Evolutionary conservation across 352 stramenopile species (phyloP).

Genomic region (Phytophthora rubi): DNA sequence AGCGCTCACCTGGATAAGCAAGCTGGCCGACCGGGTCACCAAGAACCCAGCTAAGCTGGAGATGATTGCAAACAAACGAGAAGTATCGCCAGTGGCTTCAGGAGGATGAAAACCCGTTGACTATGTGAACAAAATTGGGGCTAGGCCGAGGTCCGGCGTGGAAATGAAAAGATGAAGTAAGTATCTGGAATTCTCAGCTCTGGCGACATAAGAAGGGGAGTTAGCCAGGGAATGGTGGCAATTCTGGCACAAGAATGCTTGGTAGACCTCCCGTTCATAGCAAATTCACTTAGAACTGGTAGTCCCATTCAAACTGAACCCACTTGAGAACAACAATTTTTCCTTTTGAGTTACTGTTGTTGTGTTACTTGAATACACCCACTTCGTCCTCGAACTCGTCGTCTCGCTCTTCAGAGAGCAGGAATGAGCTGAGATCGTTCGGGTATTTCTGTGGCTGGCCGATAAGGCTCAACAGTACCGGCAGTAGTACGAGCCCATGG

Average conservation of each 20-base stretch:
- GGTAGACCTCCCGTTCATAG: background rate
- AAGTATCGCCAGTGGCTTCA: slow-evolving; percentile 2
- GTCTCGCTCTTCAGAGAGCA: slow-evolving; percentile 72
- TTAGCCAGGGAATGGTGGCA: slow-evolving; percentile 3
- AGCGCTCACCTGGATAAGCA: too few species aligned
- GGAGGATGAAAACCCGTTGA: background rate
- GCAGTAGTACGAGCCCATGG: slow-evolving; percentile 82
- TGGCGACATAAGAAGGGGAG: slow-evolving; percentile 4
- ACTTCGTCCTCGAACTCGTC: slow-evolving; percentile 61
- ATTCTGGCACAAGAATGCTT: slow-evolving; percentile 1
- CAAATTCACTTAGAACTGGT: background rate
- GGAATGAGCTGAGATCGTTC: slow-evolving; percentile 74
- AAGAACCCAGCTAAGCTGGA: background rate
- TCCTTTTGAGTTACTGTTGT: background rate
- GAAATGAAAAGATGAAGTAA: slow-evolving; percentile 8
- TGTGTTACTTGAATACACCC: slow-evolving; percentile 20
- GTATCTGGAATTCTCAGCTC: slow-evolving; percentile 7
- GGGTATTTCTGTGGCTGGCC: slow-evolving; percentile 53
- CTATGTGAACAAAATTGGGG: background rate
- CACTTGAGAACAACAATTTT: background rate
- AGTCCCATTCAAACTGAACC: background rate
- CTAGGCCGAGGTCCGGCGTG: background rate
- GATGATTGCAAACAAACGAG: slow-evolving; percentile 4
- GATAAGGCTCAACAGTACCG: slow-evolving; percentile 81
- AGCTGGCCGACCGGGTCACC: background rate